Conservation (phyloP, 208 protist genomes). For the Hexamita inflata region DNA sequence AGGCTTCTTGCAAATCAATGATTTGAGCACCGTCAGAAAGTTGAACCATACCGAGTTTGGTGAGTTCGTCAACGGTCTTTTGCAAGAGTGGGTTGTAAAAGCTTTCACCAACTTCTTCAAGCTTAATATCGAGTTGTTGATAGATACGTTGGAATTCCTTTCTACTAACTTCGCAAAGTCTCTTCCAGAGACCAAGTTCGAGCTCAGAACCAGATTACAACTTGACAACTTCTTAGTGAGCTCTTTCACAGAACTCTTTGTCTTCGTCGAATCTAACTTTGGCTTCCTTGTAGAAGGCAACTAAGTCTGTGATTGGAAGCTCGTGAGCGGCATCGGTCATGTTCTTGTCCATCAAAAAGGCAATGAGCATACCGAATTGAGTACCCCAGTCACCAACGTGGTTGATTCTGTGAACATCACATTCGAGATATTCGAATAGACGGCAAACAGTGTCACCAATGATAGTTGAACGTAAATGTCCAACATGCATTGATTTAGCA, state of each 20-base stretch:
- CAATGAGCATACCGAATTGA: conserved; percentile 89
- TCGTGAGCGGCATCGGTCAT: conserved; percentile 42
- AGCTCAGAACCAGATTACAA: conserved; percentile 61
- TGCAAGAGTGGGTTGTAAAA: conserved; percentile 79
- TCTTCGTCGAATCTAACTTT: conserved; percentile 78
- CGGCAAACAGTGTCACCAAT: conserved; percentile 74
- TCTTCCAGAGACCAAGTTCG: conserved; percentile 61
- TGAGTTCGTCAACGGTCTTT: conserved; percentile 58
- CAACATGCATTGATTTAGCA: conserved; percentile 95
- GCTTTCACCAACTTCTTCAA: conserved; percentile 76
- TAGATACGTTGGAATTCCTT: conserved; percentile 75
- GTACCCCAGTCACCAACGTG: conserved; percentile 94
- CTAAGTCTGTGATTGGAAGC: conserved; percentile 73
- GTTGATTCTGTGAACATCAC: conserved; percentile 79
- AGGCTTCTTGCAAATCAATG: conserved; percentile 31
- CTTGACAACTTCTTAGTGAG: conserved; percentile 67
- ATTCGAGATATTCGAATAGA: conserved; percentile 63
- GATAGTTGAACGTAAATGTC: conserved; percentile 87
- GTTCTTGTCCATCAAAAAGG: conserved; percentile 71
- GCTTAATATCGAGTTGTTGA: conserved; percentile 58
- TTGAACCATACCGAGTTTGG: conserved; percentile 53
- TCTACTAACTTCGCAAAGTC: conserved; percentile 53
- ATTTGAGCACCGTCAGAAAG: conserved; percentile 22
- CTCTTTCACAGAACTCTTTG: conserved; percentile 66
- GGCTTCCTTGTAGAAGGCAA: conserved; percentile 71